These are phyloP conservation scores for Helenozyma baotianmanensis DNA, from an alignment of 805 yeast species.

Conservation along the genomic window DNA sequence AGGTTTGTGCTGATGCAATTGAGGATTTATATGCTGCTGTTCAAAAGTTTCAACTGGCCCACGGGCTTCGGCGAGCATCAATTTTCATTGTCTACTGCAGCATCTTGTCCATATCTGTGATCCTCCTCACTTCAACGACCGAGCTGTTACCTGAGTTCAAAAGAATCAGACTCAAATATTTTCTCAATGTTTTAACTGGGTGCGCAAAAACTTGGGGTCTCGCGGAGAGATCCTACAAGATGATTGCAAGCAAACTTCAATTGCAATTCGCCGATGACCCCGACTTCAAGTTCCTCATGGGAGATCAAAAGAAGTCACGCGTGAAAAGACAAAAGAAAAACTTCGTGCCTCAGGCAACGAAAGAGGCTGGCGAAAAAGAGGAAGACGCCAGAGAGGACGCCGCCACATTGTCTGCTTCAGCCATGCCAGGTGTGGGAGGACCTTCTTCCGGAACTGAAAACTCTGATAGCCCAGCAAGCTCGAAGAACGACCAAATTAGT, in stretches of 20 bases:
- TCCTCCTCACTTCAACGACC: constrained; percentile 30
- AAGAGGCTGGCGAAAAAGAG: no score
- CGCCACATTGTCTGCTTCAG: no score
- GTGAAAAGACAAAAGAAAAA: background rate
- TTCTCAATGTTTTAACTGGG: constrained; percentile 37
- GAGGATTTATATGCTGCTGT: constrained; percentile 39
- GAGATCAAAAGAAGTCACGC: constrained; percentile 1
- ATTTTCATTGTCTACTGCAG: constrained; percentile 45
- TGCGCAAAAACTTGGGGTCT: constrained; percentile 45
- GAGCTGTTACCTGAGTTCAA: constrained; percentile 22
- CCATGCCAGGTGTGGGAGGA: no score
- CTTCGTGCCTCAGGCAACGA: background rate
- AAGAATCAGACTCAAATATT: constrained; percentile 29
- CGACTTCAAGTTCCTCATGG: constrained; percentile 3
- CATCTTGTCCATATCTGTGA: constrained; percentile 41
- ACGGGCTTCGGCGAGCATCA: constrained; percentile 40
- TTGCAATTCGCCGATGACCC: constrained; percentile 19
- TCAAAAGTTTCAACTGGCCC: constrained; percentile 30
- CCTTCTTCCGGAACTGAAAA: no score
- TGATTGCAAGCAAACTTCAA: constrained; percentile 31
- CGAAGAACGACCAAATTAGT: no score
- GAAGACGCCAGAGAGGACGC: no score
- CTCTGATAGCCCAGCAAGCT: no score
- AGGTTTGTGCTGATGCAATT: constrained; percentile 36
- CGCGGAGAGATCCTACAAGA: constrained; percentile 41